Base-by-base conservation (phyloP, 169 alveolate genomes). In the Toxoplasma gondii region DNA sequence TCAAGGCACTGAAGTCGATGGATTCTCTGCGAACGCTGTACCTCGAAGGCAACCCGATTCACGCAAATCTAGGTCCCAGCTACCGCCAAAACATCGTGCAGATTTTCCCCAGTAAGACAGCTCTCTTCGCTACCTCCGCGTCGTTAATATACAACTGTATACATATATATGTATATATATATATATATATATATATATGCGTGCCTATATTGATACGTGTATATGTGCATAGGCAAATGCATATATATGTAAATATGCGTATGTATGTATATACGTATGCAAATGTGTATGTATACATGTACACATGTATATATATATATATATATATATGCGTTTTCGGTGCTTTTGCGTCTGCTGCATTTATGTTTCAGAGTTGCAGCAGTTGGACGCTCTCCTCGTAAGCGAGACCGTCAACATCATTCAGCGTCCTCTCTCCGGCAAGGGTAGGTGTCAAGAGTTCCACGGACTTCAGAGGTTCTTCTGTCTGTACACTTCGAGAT, bases 41-140 rank as follows among this genome's bases (percentile, higher is more conserved):
- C 88, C 94, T 96, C 49, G 97, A 96, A 91, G 88, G 96, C 54
- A 95, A 95, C 92, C 97, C 97, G 0, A 91, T 96, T 5, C 97
- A 96, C 39, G 86, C 86, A 31, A 91, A 88, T 29, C 87, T 96
- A 39, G 97, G 97, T 0, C 97, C 97, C 31, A 91, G 97, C 41
- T 96, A 96, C 74, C 88, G 97, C 83, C 93, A 91, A 67, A 88
- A 94, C 45, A 94, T 96, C 44, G 83, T 92, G 31, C 84, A 93
- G 49, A 86, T 94, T 34, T 19, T 95, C 67, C 97, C 97, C 0
- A 86, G 96, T 94, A 87, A 87, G 96, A 39, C 39, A 43, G 54
- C 88, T 12, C 58, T 49, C 12, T 12, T 49, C 58, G 58, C 12
- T 49, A 4, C 4, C 4, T 12, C 22, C 58, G 4, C 12, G 22